Base-by-base conservation (phyloP, 73 alveolate genomes). In the Uronychia binucleata region DNA sequence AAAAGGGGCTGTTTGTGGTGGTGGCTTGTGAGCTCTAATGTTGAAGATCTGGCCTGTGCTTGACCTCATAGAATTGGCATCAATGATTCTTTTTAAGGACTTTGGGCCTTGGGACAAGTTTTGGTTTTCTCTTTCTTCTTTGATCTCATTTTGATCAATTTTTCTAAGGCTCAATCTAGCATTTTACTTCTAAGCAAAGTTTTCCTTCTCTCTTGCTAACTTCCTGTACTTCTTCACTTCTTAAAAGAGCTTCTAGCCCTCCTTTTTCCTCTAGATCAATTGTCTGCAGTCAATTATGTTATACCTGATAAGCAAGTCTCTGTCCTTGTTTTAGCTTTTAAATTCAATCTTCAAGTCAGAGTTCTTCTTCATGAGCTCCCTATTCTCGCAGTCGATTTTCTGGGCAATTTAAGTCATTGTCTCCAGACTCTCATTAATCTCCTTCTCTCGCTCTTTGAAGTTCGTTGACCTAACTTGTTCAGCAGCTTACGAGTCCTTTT, bases 351-450 rank as follows among this genome's bases (percentile, higher is more conserved):
- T 93, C 19, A 93, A 85, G n/a, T 93, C 95, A 11, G 90, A 30
- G 86, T 93, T 93, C 86, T 89, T 90, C 84, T 93, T 90, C 77
- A 86, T 89, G 31, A 93, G 75, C n/a, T 59, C 75, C 0, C 90
- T 57, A 77, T 93, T 93, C 80, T 93, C 91, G 59, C 85, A 83
- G 34, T 93, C 97, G 13, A 93, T 86, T 58, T 78, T 79, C 84
- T 93, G 81, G 27, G 94, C 95, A 28, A 82, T 90, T 59, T 93
- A 89, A 27, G 93, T 89, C 93, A 82, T 93, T 33, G 90, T 89
- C 79, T 88, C 95, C 28, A 93, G 81, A 34, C 90, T 84, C 88
- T 93, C 95, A 67, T 90, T 90, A 0, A 90, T 82, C 67, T 85
- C 95, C 33, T 85, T 90, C 57, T 90, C 95, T 85, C 89, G 58